Base-by-base conservation (phyloP, 176 grass and related monocot genomes). In the Ensete ventricosum region DNA sequence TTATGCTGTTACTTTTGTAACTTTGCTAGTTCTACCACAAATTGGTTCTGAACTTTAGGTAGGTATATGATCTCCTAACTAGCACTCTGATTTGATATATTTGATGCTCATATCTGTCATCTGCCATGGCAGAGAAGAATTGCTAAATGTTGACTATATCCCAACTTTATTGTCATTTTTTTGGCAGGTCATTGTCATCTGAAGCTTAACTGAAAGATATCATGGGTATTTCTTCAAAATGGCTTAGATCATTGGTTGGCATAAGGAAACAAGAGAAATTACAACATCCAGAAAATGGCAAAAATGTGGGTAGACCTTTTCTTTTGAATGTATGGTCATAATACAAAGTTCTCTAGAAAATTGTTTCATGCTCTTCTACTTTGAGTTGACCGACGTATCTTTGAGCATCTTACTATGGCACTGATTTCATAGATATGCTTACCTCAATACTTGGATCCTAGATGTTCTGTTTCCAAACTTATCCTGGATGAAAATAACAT, bases 181-280 rank as follows among this genome's bases (percentile, higher is more conserved):
- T 49, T 49, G 6, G 34, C 67, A 70, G 67, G 67, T 70, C 50
- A 50, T 20, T 43, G n/a, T 70, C 43, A 10, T 49, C 10, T n/a
- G 67, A n/a, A 67, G 29, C 2, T 55, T 16, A 26, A 55, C 53
- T 27, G 14, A 55, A 22, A 43, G 17, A 53, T n/a, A 55, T 73
- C 23, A 73, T 73, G 72, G 72, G 69, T 52, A 53, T 72, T 29
- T 50, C 72, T 27, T 26, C 72, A 29, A 73, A 55, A 21, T 73
- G 72, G 72, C 72, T 73, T 55, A 73, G 21, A 27, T 29, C 72
- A 55, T 57, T 73, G 50, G 10, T 73, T 57, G 53, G 72, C 72
- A 25, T 73, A 73, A 73, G n/a, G 24, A 73, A 73, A 73, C 72
- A 73, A 26, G 69, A 72, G 53, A 72, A 72, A 1, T 22, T 12